Percentiles rank a stretch among this genome's conserved stretches.
Conservation (phyloP, 805 yeast species). For the Starmerella potacharoeniae region DNA sequence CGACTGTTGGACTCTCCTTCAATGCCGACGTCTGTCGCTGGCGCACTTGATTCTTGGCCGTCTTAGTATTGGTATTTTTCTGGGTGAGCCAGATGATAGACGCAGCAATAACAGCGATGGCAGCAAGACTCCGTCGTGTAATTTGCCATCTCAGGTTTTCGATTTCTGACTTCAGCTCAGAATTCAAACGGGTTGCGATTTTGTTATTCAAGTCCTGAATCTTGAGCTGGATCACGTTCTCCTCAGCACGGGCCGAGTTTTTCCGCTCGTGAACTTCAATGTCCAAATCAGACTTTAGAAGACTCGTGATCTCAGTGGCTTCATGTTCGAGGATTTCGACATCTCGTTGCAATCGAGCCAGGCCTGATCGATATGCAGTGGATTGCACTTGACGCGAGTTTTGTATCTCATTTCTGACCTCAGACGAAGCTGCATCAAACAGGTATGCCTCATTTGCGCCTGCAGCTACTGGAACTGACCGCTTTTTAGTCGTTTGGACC, state of each 20-base stretch:
- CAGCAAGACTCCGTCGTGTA: constrained; percentile 75
- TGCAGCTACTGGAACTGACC: constrained; percentile 42
- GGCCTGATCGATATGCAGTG: constrained; percentile 52
- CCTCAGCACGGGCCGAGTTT: constrained; percentile 68
- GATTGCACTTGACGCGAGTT: constrained; percentile 59
- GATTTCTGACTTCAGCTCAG: constrained; percentile 74
- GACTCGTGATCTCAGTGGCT: constrained; percentile 48
- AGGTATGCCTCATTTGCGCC: constrained; percentile 79
- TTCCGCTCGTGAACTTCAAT: constrained; percentile 79
- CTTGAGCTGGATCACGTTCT: constrained; percentile 52
- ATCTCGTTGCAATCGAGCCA: constrained; percentile 60
- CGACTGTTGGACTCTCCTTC: constrained; percentile 9
- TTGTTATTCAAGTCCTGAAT: constrained; percentile 77
- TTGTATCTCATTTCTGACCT: constrained; percentile 65
- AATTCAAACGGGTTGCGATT: constrained; percentile 67
- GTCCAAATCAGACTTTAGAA: constrained; percentile 62
- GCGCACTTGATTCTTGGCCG: constrained; percentile 12
- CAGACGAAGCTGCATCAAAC: constrained; percentile 87
- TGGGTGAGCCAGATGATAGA: constrained; percentile 40
- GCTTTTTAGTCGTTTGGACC: constrained; percentile 28
- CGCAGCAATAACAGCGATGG: constrained; percentile 56
- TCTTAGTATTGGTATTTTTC: constrained; percentile 27
- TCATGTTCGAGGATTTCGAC: constrained; percentile 67
- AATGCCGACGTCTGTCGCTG: constrained; percentile 9
- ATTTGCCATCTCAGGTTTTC: constrained; percentile 89